These are phyloP conservation scores for Mycena rebaudengoi DNA, from an alignment of 768 basidiomycete species.

Conservation along the genomic window DNA sequence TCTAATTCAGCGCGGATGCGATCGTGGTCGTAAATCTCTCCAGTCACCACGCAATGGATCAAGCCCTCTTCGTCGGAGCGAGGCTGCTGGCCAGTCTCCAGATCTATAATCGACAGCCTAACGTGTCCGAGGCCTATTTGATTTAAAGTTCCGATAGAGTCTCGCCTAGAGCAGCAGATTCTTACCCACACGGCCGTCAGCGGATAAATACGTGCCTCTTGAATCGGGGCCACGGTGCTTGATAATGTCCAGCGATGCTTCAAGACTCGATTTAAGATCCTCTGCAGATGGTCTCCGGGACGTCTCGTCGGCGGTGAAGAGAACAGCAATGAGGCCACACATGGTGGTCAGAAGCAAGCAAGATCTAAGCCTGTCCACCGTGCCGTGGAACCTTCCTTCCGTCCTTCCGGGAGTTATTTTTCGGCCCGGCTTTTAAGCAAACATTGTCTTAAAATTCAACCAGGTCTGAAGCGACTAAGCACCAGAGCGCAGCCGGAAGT, in stretches of 20 bases:
- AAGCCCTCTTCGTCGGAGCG: conserved; percentile 15
- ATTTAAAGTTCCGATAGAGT: background rate
- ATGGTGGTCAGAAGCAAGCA: background rate
- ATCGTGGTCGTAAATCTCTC: conserved; percentile 28
- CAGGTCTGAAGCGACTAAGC: no score
- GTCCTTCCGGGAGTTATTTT: no score
- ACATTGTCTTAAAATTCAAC: no score
- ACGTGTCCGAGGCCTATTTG: conserved; percentile 27
- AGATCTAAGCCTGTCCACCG: no score
- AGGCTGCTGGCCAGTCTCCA: conserved; percentile 25
- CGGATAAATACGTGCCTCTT: conserved; percentile 19
- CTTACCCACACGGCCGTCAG: conserved; percentile 24
- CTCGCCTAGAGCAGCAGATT: background rate
- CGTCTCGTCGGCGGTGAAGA: conserved; percentile 8
- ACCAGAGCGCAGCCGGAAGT: no score
- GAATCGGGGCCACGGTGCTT: conserved; percentile 28
- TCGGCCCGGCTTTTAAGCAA: no score
- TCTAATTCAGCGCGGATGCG: conserved; percentile 24
- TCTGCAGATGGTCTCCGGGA: background rate
- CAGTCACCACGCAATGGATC: conserved; percentile 25
- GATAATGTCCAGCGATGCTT: conserved; percentile 17
- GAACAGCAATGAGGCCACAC: conserved; percentile 24
- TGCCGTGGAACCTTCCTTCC: no score
- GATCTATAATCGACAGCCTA: conserved; percentile 27
- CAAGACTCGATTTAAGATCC: background rate